A percentile compares a stretch with the other conserved stretches of the same genome.
phyloP scores from a whole-genome alignment of 805 yeast genomes.

The Wickerhamiella qilinensis region DNA sequence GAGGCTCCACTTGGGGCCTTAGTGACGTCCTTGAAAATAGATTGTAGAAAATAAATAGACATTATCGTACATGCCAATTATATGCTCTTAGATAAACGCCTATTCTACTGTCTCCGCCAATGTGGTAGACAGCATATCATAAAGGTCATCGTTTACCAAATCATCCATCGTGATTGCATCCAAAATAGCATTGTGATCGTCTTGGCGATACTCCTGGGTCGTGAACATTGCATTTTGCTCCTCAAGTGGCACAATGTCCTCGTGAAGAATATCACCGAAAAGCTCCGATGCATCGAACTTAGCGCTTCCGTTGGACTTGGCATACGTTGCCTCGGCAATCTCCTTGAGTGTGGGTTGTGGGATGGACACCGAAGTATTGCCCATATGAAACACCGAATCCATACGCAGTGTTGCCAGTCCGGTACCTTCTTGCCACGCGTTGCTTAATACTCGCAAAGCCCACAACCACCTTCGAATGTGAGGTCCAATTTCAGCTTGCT shows the following conservation, averaged over 20 bases:
- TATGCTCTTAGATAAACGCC: too few relatives aligned
- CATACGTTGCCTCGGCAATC: neutral
- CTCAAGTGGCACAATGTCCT: constrained; percentile 5
- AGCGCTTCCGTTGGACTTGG: neutral
- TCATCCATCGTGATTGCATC: constrained; percentile 3
- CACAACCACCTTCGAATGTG: constrained; percentile 20
- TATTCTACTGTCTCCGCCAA: too few relatives aligned
- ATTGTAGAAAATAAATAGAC: too few relatives aligned
- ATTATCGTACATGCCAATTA: too few relatives aligned
- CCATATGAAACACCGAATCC: constrained; percentile 21
- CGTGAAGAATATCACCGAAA: constrained; percentile 2
- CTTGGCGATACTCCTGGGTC: constrained; percentile 3
- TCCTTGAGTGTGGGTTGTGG: neutral
- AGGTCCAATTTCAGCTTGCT: constrained; percentile 16
- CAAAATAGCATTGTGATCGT: neutral
- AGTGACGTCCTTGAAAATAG: neutral
- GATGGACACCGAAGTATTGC: constrained; percentile 8
- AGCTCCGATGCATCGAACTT: neutral
- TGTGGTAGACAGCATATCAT: constrained; percentile 1
- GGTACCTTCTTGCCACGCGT: constrained; percentile 24
- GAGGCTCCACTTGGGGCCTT: constrained; percentile 15
- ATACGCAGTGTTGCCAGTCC: constrained; percentile 21
- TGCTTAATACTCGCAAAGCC: constrained; percentile 19
- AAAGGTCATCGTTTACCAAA: constrained; percentile 6
- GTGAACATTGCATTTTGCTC: constrained; percentile 2